phyloP scores from a whole-genome alignment of 495 filamentous ascomycete genomes.

The Chaetomium fimeti region DNA sequence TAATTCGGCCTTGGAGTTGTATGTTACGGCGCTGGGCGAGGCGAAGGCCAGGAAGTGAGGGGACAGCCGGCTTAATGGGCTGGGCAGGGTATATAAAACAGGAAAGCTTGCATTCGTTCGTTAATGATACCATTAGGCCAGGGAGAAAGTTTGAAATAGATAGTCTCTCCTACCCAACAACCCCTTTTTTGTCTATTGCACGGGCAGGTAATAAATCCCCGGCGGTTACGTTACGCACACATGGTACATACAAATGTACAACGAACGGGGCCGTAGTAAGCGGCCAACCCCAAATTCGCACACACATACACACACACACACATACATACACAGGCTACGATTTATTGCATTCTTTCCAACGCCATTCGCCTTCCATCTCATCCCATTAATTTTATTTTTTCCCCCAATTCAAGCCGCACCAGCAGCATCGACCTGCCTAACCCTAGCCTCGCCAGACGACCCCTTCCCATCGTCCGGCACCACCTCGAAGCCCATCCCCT shows the following conservation, averaged over 20 bases:
- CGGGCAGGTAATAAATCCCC: background rate
- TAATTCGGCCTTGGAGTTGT: slow-evolving; percentile 61
- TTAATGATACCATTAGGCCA: slow-evolving; percentile 3
- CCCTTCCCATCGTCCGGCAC: slow-evolving; percentile 25
- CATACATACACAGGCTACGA: too few species aligned
- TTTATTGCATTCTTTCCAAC: slow-evolving; percentile 4
- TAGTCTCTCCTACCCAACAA: background rate
- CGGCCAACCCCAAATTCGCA: background rate
- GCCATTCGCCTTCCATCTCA: background rate
- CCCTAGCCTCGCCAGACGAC: slow-evolving; percentile 33
- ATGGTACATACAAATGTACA: background rate
- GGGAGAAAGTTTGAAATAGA: background rate
- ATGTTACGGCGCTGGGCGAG: slow-evolving; percentile 43
- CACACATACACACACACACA: background rate
- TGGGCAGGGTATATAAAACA: background rate
- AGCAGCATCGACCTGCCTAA: slow-evolving; percentile 29
- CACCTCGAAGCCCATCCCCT: slow-evolving; percentile 63
- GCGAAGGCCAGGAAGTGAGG: slow-evolving; percentile 1
- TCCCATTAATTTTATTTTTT: background rate
- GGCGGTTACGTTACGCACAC: background rate
- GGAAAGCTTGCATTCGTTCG: background rate
- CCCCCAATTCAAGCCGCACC: background rate
- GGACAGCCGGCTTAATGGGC: background rate
- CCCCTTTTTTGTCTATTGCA: background rate
- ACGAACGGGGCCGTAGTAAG: background rate